Percentiles rank a stretch among this genome's conserved stretches.
phyloP scores from a whole-genome alignment of 139 green algal species.

The Coccomyxa sp. region DNA sequence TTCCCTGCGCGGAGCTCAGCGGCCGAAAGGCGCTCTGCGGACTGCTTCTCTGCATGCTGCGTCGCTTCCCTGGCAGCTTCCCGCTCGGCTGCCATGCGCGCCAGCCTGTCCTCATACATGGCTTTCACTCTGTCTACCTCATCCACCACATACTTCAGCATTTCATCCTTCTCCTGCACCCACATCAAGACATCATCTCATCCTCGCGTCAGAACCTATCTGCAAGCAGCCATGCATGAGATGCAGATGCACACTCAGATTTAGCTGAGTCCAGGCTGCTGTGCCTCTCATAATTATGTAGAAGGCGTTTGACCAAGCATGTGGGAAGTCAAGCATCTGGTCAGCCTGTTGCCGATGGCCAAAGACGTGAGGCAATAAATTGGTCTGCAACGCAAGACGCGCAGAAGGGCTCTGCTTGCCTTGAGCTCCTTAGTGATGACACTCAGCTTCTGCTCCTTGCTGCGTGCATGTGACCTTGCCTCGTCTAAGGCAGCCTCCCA shows the following conservation, averaged over 20 bases:
- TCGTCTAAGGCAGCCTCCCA: constrained; percentile 18
- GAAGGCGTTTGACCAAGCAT: neutral
- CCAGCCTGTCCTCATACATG: constrained; percentile 43
- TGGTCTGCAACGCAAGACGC: too few relatives aligned
- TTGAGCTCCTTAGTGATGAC: constrained; percentile 10
- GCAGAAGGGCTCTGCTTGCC: too few relatives aligned
- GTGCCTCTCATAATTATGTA: neutral
- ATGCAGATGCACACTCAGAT: too few relatives aligned
- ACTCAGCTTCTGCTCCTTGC: constrained; percentile 11
- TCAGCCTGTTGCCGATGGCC: neutral
- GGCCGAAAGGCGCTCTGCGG: neutral
- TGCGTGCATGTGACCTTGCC: constrained; percentile 7
- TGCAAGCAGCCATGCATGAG: too few relatives aligned
- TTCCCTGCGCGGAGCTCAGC: neutral
- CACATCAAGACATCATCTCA: neutral
- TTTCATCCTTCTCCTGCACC: constrained; percentile 30
- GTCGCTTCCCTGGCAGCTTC: neutral
- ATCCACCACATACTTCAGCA: constrained; percentile 36
- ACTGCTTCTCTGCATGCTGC: neutral
- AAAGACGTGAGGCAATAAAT: too few relatives aligned
- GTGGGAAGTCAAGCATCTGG: neutral
- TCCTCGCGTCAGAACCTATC: too few relatives aligned
- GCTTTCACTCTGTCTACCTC: constrained; percentile 47
- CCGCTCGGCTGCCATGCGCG: constrained; percentile 18
- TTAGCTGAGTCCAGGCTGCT: too few relatives aligned